Evolutionary conservation across 495 filamentous ascomycete genomes (phyloP), one percentile per base, ranked within the genome.

Genomic region (Penicillium antarcticum): DNA sequence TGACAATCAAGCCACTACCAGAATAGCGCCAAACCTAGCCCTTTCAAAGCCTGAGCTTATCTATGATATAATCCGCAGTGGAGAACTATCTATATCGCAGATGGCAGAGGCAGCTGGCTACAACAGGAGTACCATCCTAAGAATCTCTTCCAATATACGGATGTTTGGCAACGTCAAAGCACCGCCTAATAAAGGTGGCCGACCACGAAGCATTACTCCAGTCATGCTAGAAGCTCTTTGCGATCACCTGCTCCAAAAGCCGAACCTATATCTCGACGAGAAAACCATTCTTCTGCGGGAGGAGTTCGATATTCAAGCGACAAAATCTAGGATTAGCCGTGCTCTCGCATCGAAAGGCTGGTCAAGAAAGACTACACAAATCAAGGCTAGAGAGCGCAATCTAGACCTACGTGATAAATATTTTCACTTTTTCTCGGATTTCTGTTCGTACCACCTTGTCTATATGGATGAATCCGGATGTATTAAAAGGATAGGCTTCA

Each of bases 131-230:
- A 56, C 53, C 5, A 53, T 71, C 53, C 33, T 21, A 42, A 47
- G 44, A 37, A 59, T 63, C 43, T 49, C 41, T 35, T 60, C 57
- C 19, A 68, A 67, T 49, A 47, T 70, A 49, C 45, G 50, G 17
- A 48, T 48, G 17, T 68, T 65, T 53, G 55, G 65, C 7, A 57
- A 31, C 36, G 44, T 53, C 10, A 66, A 53, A 51, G 56, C 63
- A 23, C 63, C 54, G 26, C 52, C 31, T 36, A 69, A 47, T 48
- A 42, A 39, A 38, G 51, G 24, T 1, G 61, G 62, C 42, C 40
- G 58, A 32, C 49, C 39, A 14, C 51, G 41, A 17, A 48, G 38
- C 23, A 56, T 71, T 29, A 60, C 58, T 39, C 62, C 53, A 37
- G 23, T 55, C 18, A 72, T 70, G 42, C 53, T 63, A 12, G 42